A percentile compares a stretch with the other conserved stretches of the same genome.
phyloP scores from a whole-genome alignment of 768 basidiomycete genomes.

The Xerocomellus amylosporus region DNA sequence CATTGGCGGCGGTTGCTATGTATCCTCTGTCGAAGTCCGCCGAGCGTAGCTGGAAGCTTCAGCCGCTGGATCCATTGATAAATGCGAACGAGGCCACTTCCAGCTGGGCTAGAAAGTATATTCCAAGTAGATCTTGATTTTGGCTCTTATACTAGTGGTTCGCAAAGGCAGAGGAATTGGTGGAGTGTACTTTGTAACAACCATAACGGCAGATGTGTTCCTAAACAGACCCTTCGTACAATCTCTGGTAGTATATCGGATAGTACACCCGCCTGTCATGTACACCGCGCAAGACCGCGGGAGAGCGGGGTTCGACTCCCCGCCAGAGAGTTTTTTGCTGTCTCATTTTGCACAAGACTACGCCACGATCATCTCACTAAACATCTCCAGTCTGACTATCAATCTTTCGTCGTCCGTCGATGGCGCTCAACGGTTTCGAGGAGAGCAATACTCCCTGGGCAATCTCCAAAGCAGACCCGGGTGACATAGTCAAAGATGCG shows the following conservation, averaged over 20 bases:
- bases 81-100: slow-evolving; percentile 69
- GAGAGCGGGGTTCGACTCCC: slow-evolving; percentile 46
- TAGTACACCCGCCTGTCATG: slow-evolving; percentile 51
- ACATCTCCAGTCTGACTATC: neutral
- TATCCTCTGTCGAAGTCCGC: slow-evolving; percentile 43
- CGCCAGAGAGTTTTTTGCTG: slow-evolving; percentile 38
- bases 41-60: slow-evolving; percentile 52
- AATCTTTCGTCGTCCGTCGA: slow-evolving; percentile 15
- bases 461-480: slow-evolving; percentile 39
- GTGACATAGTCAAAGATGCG: slow-evolving; percentile 72
- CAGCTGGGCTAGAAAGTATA: slow-evolving; percentile 60
- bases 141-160: neutral
- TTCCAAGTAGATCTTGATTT: slow-evolving; percentile 37
- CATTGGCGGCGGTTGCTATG: slow-evolving; percentile 77
- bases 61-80: slow-evolving; percentile 61
- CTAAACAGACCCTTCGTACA: rapidly evolving
- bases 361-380: too few relatives aligned
- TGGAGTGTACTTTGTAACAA: neutral
- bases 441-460: slow-evolving; percentile 51
- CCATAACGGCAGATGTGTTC: neutral
- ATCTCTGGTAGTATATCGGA: slow-evolving; percentile 51
- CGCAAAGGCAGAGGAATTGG: neutral
- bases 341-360: neutral
- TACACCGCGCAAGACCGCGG: slow-evolving; percentile 27
- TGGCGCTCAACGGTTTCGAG: slow-evolving; percentile 46